phyloP scores from a whole-genome alignment of 192 early-diverging fungal genomes.

The Coemansia sp. region DNA sequence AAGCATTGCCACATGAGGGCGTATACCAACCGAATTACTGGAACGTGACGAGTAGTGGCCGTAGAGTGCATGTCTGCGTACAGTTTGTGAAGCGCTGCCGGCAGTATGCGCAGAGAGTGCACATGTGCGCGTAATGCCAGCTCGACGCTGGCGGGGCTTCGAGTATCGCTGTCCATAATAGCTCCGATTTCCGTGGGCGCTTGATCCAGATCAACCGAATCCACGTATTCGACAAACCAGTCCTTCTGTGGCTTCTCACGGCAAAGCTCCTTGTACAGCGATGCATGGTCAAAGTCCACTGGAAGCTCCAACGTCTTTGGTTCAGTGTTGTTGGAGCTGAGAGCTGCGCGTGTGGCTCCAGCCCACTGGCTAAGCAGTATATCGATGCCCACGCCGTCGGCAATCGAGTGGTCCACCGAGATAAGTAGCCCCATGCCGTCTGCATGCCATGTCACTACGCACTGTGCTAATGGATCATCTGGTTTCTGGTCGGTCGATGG shows the following conservation, averaged over 20 bases:
- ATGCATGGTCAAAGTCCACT: conserved; percentile 29
- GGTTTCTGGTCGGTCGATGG: not conserved
- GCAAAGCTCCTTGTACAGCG: conserved; percentile 17
- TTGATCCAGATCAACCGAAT: conserved; percentile 8
- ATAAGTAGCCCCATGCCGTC: conserved; percentile 41
- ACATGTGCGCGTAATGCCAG: conserved; percentile 21
- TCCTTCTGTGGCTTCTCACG: not conserved
- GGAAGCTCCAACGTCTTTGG: not conserved
- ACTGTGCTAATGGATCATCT: conserved; percentile 25
- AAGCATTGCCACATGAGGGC: conserved; percentile 49
- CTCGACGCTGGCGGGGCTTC: conserved; percentile 20
- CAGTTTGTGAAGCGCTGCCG: conserved; percentile 16
- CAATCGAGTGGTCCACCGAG: conserved; percentile 41
- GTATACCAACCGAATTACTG: conserved; percentile 38
- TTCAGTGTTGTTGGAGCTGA: not conserved
- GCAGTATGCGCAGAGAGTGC: conserved; percentile 22
- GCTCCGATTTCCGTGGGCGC: not conserved
- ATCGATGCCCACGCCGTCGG: conserved; percentile 36
- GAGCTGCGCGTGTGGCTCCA: not conserved
- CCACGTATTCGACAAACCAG: conserved; percentile 33
- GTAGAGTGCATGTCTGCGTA: conserved; percentile 1
- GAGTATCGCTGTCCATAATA: conserved; percentile 16
- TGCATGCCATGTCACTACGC: conserved; percentile 33
- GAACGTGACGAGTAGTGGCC: not conserved
- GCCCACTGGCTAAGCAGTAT: conserved; percentile 43